These are phyloP conservation scores for Grifola frondosa DNA, from an alignment of 1,284 basidiomycete genomes.

Conservation along the genomic window DNA sequence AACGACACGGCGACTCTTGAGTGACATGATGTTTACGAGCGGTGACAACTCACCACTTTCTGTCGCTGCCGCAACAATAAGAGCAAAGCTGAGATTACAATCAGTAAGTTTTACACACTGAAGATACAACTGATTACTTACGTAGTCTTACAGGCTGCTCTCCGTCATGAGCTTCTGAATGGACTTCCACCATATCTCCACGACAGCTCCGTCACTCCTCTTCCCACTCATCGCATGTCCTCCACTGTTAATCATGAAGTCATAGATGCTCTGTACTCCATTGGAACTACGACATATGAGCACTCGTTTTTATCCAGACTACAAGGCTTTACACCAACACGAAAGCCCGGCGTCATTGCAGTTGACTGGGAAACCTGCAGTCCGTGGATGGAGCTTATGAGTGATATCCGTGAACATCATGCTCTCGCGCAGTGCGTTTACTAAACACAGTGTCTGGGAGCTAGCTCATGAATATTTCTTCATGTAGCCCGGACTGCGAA, in stretches of 20 bases:
- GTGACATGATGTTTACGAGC: no score
- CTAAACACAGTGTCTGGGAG: neutral
- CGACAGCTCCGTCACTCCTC: constrained; percentile 14
- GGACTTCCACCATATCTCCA: constrained; percentile 2
- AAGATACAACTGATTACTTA: no score
- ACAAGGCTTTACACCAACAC: constrained; percentile 34
- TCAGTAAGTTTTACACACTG: constrained; percentile 3
- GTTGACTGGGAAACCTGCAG: constrained; percentile 70
- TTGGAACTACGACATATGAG: constrained; percentile 61
- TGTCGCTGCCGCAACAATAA: no score
- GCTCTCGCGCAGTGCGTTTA: constrained; percentile 52
- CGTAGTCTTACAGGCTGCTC: constrained; percentile 11
- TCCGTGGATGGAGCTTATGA: constrained; percentile 74
- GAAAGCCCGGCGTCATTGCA: constrained; percentile 36
- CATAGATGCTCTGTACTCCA: constrained; percentile 51
- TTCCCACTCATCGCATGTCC: constrained; percentile 12
- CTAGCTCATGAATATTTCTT: neutral
- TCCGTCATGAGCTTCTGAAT: constrained; percentile 21
- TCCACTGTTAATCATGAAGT: constrained; percentile 41
- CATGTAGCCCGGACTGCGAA: constrained; percentile 53
- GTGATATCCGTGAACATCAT: constrained; percentile 65
- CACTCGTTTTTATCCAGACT: constrained; percentile 64
- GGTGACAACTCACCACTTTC: no score
- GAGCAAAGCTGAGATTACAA: constrained; percentile 12
- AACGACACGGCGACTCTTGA: no score